Conservation (phyloP, 345 rosid species). For the Syzygium jambos region DNA sequence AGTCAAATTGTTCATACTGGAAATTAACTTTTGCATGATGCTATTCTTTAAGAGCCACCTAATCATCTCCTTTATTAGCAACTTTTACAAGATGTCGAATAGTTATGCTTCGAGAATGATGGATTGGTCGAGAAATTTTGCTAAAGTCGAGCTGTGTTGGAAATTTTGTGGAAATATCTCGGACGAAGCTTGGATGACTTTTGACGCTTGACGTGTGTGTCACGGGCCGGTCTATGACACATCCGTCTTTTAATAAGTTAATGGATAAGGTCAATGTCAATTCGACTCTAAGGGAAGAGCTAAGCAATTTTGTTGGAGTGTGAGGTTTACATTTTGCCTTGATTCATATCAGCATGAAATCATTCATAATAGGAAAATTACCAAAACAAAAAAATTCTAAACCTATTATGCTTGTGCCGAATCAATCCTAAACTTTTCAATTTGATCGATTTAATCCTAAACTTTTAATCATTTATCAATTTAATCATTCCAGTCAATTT, state of each 20-base stretch:
- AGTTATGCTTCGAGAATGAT: too few relatives aligned
- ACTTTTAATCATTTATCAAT: too few relatives aligned
- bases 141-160: fast-evolving
- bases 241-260: not conserved
- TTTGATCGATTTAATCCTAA: fast-evolving
- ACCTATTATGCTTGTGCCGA: fast-evolving
- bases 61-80: too few relatives aligned
- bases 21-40: too few relatives aligned
- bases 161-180: not conserved
- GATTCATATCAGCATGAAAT: not conserved
- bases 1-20: not conserved
- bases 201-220: not conserved
- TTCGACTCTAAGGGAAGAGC: fast-evolving
- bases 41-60: not conserved
- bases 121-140: not conserved
- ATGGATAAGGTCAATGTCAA: fast-evolving
- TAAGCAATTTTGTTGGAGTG: fast-evolving
- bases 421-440: too few relatives aligned
- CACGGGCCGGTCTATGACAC: not conserved
- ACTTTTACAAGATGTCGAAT: not conserved
- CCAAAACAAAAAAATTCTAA: too few relatives aligned
- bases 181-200: not conserved
- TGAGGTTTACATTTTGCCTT: not conserved
- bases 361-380: too few relatives aligned
- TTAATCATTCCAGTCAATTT: too few relatives aligned